phyloP scores from a whole-genome alignment of 2,329 filamentous ascomycete species.

The Colletotrichum sojae region DNA sequence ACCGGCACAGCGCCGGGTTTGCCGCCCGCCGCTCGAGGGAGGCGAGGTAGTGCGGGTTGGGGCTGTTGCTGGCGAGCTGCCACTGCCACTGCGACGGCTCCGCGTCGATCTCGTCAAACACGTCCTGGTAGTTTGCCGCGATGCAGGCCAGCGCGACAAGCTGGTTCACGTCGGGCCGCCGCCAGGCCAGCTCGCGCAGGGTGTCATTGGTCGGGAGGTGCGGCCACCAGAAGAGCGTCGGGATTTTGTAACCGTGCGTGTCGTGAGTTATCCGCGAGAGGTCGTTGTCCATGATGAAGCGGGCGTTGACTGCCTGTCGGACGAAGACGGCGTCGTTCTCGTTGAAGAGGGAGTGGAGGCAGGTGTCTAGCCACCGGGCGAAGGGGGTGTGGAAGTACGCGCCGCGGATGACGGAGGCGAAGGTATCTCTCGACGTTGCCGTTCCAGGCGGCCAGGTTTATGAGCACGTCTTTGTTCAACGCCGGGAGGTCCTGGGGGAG shows the following conservation, averaged over 20 bases:
- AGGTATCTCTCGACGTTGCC: slow-evolving; percentile 57
- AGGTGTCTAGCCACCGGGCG: slow-evolving; percentile 47
- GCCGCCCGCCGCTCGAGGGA: too few species aligned
- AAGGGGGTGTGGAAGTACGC: slow-evolving; percentile 55
- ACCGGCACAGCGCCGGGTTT: too few species aligned
- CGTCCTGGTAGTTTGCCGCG: not conserved
- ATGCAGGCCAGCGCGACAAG: slow-evolving; percentile 5
- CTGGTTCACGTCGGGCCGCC: not conserved
- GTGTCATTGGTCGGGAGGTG: not conserved
- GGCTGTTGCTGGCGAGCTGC: not conserved
- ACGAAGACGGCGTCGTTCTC: not conserved
- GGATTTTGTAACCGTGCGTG: not conserved
- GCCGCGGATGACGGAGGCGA: slow-evolving; percentile 48
- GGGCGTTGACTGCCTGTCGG: slow-evolving; percentile 44
- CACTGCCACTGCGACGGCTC: not conserved
- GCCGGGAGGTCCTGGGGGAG: slow-evolving; percentile 53
- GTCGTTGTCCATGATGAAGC: slow-evolving; percentile 51
- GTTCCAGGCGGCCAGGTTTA: slow-evolving; percentile 53
- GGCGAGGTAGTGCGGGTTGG: not conserved
- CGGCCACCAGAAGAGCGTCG: slow-evolving; percentile 6
- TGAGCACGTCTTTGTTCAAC: slow-evolving; percentile 54
- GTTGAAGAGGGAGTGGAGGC: not conserved
- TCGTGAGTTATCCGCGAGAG: slow-evolving; percentile 40
- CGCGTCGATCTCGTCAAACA: not conserved
- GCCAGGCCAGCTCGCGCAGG: slow-evolving; percentile 16